Evolutionary conservation across 1,139 yeast genomes (phyloP).

Genomic region (Williopsis jadinii): DNA sequence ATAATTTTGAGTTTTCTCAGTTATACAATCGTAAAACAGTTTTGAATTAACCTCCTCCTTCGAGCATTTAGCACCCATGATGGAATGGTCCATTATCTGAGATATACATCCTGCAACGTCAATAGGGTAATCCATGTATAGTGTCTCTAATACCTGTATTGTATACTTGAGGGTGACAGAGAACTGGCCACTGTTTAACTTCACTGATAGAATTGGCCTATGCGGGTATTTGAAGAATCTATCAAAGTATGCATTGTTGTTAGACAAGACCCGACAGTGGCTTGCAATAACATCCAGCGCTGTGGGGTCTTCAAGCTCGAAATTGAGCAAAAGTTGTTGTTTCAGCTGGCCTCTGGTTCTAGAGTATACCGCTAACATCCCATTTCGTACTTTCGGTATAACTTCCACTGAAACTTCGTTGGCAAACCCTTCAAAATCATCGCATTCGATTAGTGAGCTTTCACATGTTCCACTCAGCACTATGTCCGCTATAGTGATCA

Average conservation of each 20-base stretch:
- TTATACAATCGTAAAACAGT: slow-evolving; percentile 27
- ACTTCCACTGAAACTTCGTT: neutral
- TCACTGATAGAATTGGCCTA: slow-evolving; percentile 4
- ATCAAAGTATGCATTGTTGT: neutral
- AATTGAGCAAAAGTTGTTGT: slow-evolving; percentile 4
- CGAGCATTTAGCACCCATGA: neutral
- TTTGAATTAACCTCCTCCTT: slow-evolving; percentile 11
- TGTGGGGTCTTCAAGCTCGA: neutral
- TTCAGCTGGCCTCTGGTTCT: slow-evolving; percentile 10
- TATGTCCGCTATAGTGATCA: slow-evolving; percentile 4
- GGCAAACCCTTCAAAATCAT: neutral
- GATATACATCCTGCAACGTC: slow-evolving; percentile 1
- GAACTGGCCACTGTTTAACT: neutral
- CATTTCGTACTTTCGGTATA: neutral
- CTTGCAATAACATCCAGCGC: neutral
- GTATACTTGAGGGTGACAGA: slow-evolving; percentile 6
- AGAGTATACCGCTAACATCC: slow-evolving; percentile 2
- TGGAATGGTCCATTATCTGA: slow-evolving; percentile 2
- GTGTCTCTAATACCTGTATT: slow-evolving; percentile 6
- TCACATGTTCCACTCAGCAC: neutral
- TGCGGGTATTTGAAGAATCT: slow-evolving; percentile 1
- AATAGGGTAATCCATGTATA: slow-evolving; percentile 5
- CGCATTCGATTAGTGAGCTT: neutral
- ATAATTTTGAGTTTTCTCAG: slow-evolving; percentile 22
- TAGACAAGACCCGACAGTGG: slow-evolving; percentile 2